Percentiles rank a stretch among this genome's conserved stretches.
Conservation (phyloP, 139 green algal species). For the Nannochloris sp. region DNA sequence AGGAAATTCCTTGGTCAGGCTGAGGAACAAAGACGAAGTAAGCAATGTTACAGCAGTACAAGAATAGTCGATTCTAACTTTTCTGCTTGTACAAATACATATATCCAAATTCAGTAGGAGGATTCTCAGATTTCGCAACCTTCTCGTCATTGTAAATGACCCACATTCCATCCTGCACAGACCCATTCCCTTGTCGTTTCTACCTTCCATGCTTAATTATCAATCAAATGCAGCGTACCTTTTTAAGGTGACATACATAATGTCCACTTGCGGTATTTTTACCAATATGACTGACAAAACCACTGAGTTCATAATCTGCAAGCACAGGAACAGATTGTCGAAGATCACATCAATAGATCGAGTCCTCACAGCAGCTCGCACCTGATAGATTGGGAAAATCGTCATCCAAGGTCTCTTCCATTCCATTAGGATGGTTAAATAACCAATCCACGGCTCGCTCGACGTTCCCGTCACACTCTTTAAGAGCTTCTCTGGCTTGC, state of each 20-base stretch:
- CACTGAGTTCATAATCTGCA: conserved; percentile 77
- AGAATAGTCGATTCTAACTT: neutral
- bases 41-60: conserved; percentile 21
- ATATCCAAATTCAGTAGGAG: conserved; percentile 83
- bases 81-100: conserved; percentile 82
- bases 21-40: conserved; percentile 36
- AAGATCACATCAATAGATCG: too few species aligned
- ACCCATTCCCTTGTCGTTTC: too few species aligned
- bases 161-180: conserved; percentile 57
- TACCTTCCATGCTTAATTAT: neutral
- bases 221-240: conserved; percentile 23
- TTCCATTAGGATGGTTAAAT: conserved; percentile 77
- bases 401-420: conserved; percentile 54
- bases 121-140: conserved; percentile 73
- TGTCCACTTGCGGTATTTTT: conserved; percentile 85
- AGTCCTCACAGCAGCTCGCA: too few species aligned
- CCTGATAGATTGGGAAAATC: neutral
- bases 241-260: conserved; percentile 91
- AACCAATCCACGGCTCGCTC: conserved; percentile 92
- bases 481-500: conserved; percentile 53
- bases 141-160: conserved; percentile 98
- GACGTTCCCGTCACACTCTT: conserved; percentile 53
- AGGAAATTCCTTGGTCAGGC: conserved; percentile 25
- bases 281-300: conserved; percentile 92
- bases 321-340: too few species aligned